Base-by-base conservation (phyloP, 1,284 basidiomycete genomes). In the Cryptococcus sp. region DNA sequence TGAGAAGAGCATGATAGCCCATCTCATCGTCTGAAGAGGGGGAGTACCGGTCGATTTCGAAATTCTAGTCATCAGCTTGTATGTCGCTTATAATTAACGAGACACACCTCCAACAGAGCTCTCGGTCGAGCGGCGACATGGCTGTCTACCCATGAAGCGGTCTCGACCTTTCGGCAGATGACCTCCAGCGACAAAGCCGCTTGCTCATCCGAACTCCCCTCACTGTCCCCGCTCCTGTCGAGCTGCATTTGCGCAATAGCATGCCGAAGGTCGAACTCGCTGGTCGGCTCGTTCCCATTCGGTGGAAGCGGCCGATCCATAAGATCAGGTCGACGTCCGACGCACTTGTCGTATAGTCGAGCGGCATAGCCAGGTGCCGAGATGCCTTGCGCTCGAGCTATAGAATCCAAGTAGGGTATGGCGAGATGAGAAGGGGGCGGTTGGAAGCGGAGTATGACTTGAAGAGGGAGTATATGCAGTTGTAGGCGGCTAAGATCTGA, bases 401-500 rank as follows among this genome's bases (percentile, higher is more conserved):
- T 60, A n/a, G 76, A 75, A 62, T 83, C 79, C 32, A 95, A 78
- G 70, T 87, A 92, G 2, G 85, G 81, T 12, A 75, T 73, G n/a
- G 83, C 84, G 36, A 86, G 67, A 18, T 75, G 59, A 5, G 76
- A 52, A 10, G 79, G 74, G 59, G 85, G 83, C 23, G 85, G 76
- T 48, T 76, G 62, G 68, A 92, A 93, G 23, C 73, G 62, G 43
- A 94, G 76, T 22, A 81, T 80, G 1, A 74, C 76, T 68, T 97
- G 91, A 14, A 97, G 69, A 6, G 90, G 88, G 31, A 95, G 78
- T 51, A 84, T 82, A 10, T 69, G 66, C 35, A 79, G 64, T 10
- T 90, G 90, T 36, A 95, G 78, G 44, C 84, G 74, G 10, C 79
- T 78, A 31, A 79, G 63, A 75, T 95, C 89, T 91, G 63, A 11